Evolutionary conservation across 2,329 filamentous ascomycete species (phyloP).

Genomic region (Fusarium duplospermum): DNA sequence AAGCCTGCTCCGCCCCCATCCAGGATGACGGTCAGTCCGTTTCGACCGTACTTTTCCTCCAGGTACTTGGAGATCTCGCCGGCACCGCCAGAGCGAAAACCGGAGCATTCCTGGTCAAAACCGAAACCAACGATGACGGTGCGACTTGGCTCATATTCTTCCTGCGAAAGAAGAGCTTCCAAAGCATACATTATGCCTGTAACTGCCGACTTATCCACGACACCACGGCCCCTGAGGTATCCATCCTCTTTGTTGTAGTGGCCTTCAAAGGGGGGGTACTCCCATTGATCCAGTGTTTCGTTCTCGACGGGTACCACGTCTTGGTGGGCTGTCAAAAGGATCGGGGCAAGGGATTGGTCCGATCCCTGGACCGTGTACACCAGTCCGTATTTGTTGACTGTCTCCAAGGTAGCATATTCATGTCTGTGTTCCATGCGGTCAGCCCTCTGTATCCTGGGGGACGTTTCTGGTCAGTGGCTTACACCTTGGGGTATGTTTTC

Average conservation of each 20-base stretch:
- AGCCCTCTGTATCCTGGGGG: not conserved
- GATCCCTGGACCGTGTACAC: constrained; percentile 69
- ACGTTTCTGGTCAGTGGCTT: constrained; percentile 19
- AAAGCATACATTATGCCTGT: constrained; percentile 49
- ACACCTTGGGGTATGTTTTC: constrained; percentile 60
- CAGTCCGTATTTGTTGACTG: constrained; percentile 70
- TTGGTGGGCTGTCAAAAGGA: constrained; percentile 54
- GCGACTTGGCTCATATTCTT: constrained; percentile 61
- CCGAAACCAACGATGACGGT: constrained; percentile 70
- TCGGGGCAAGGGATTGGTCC: constrained; percentile 56
- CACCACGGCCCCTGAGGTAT: constrained; percentile 54
- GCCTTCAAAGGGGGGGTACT: constrained; percentile 52
- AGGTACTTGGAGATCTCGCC: constrained; percentile 61
- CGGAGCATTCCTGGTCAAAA: constrained; percentile 72
- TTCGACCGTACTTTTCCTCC: constrained; percentile 62
- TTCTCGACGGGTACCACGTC: constrained; percentile 55
- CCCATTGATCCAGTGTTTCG: constrained; percentile 53
- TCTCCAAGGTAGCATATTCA: constrained; percentile 56
- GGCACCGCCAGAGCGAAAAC: constrained; percentile 63
- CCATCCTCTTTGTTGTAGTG: constrained; percentile 48
- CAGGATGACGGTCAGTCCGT: constrained; percentile 68
- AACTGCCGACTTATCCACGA: constrained; percentile 53
- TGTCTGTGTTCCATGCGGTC: constrained; percentile 44
- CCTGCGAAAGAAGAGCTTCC: constrained; percentile 62
- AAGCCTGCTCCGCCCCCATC: constrained; percentile 72